phyloP scores from a whole-genome alignment of 768 basidiomycete genomes.

The Rickenella mellea region DNA sequence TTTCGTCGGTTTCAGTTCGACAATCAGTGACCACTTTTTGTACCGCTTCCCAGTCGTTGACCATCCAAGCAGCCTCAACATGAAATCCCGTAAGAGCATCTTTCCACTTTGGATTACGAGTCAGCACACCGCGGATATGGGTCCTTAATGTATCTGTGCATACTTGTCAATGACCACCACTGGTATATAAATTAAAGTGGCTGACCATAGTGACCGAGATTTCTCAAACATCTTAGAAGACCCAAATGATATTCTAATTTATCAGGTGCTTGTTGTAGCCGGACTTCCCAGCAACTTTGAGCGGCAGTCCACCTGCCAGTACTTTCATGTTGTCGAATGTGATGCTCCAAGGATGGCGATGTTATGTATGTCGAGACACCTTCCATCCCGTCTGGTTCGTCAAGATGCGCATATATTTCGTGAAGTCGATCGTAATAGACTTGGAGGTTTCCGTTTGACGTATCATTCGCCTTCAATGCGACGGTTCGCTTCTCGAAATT shows the following conservation, averaged over 20 bases:
- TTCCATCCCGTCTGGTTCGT: constrained; percentile 99
- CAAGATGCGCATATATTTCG: constrained; percentile 90
- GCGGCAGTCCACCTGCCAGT: constrained; percentile 97
- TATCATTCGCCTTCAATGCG: constrained; percentile 32
- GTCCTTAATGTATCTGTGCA: constrained; percentile 84
- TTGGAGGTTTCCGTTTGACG: constrained; percentile 42
- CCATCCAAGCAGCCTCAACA: constrained; percentile 93
- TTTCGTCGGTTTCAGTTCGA: constrained; percentile 15
- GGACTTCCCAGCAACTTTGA: constrained; percentile 98
- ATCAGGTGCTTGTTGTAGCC: constrained; percentile 82
- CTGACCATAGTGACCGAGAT: constrained; percentile 94
- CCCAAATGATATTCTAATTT: constrained; percentile 86
- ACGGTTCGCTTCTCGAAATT: constrained; percentile 84
- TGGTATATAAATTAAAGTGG: constrained; percentile 4
- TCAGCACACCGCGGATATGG: constrained; percentile 86
- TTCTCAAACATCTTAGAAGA: constrained; percentile 80
- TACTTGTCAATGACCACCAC: constrained; percentile 3
- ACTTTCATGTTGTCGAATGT: constrained; percentile 96
- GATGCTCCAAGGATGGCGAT: constrained; percentile 85
- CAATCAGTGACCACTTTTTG: constrained; percentile 34
- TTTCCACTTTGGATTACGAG: constrained; percentile 80
- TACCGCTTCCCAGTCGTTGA: constrained; percentile 87
- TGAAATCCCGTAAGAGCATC: constrained; percentile 69
- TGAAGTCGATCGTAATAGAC: constrained; percentile 84
- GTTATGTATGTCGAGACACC: constrained; percentile 85